Conservation (phyloP, 306 rosid genomes). For the Cucumis melo region DNA sequence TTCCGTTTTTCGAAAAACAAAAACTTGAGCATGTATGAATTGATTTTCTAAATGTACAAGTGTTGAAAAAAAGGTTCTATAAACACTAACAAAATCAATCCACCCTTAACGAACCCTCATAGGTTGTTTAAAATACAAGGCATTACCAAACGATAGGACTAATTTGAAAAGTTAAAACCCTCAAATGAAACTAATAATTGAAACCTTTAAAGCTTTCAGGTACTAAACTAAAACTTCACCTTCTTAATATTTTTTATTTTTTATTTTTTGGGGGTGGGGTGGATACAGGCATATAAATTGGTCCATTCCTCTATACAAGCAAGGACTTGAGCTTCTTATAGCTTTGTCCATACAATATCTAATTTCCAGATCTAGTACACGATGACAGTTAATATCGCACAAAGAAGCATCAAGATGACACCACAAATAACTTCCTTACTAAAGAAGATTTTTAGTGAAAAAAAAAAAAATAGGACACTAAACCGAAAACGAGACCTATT, state of each 20-base stretch:
- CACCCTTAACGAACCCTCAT: too few relatives aligned
- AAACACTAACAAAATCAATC: too few relatives aligned
- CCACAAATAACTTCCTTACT: background rate
- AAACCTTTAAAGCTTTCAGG: too few relatives aligned
- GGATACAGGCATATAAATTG: background rate
- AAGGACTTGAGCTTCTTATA: background rate
- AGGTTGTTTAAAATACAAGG: too few relatives aligned
- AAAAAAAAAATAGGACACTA: background rate
- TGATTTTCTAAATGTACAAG: too few relatives aligned
- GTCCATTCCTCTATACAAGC: background rate
- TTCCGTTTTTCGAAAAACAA: too few relatives aligned
- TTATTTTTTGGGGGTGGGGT: background rate
- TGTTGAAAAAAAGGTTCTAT: too few relatives aligned
- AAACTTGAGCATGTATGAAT: too few relatives aligned
- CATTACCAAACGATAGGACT: too few relatives aligned
- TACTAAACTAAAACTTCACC: background rate
- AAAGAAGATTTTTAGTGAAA: background rate
- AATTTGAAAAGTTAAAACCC: background rate
- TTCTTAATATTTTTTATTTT: background rate
- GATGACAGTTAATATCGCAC: background rate
- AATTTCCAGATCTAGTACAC: background rate
- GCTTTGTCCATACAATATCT: background rate
- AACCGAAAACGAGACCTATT: background rate
- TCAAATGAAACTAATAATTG: too few relatives aligned
- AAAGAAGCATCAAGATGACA: background rate